Percentiles rank a stretch among this genome's conserved stretches.
Conservation (phyloP, 768 basidiomycete species). For the Collybia nuda region DNA sequence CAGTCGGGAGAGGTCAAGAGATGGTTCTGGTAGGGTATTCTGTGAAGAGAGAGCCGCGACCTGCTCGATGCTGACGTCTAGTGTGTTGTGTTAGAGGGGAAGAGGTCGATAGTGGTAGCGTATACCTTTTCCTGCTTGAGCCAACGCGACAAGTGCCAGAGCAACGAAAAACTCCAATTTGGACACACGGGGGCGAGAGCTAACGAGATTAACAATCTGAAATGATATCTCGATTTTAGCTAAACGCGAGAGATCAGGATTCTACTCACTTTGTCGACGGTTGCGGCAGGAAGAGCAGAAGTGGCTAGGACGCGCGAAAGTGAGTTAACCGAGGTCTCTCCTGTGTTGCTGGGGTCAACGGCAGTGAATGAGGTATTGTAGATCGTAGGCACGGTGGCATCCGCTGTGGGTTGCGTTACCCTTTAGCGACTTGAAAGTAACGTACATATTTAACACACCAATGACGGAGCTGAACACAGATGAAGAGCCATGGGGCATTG, state of each 20-base stretch:
- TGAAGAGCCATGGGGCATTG: conserved; percentile 46
- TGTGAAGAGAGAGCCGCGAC: conserved; percentile 75
- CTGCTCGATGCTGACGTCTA: conserved; percentile 81
- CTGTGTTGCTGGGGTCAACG: conserved; percentile 68
- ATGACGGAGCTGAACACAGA: conserved; percentile 70
- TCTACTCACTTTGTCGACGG: conserved; percentile 69
- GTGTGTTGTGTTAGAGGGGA: conserved; percentile 4
- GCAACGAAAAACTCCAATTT: conserved; percentile 92
- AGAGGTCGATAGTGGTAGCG: background rate
- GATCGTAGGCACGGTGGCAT: conserved; percentile 76
- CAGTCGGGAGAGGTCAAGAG: conserved; percentile 61
- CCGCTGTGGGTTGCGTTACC: conserved; percentile 45
- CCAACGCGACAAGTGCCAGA: conserved; percentile 82
- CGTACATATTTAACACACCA: conserved; percentile 37
- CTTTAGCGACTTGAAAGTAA: conserved; percentile 1
- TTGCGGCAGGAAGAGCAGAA: conserved; percentile 76
- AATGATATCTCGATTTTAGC: background rate
- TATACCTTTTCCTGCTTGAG: conserved; percentile 78
- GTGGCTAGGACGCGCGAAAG: conserved; percentile 79
- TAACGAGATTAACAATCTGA: conserved; percentile 92
- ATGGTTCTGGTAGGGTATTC: conserved; percentile 76
- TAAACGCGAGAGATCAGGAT: background rate
- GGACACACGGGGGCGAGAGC: conserved; percentile 76
- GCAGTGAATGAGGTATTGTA: conserved; percentile 75
- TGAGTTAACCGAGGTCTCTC: conserved; percentile 81